Base-by-base conservation (phyloP, 768 basidiomycete species). In the Agrocybe pediades region DNA sequence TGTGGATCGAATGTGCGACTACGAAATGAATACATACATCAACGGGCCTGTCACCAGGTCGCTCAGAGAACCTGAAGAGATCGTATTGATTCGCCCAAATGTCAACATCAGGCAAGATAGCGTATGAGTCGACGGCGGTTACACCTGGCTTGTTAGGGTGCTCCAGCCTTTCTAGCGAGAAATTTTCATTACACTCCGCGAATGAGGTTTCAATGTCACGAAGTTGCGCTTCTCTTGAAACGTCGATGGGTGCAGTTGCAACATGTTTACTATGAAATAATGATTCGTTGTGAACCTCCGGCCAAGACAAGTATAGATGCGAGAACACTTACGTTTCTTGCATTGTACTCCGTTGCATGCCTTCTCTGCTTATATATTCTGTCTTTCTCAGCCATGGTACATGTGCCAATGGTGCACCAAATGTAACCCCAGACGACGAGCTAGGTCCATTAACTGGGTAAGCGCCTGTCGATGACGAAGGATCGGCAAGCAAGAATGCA, bases 341-440 rank as follows among this genome's bases (percentile, higher is more conserved):
- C 23, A 65, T 52, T 63, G 68, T 21, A 59, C 72, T 53, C 56
- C 68, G 64, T 67, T 84, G 66, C 57, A 78, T 62, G 50, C 79
- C 68, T 72, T 84, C 73, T 60, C 88, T 72, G 54, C 84, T 87
- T 50, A 95, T 81, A 63, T 97, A 95, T 63, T 95, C 94, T 0
- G 95, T 96, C 68, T 90, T 93, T 48, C 95, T 81, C 48, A 98
- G 76, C 95, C 95, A 98, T 1, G 92, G 80, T 9, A 97, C 95
- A 53, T 92, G 80, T 6, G 74, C 78, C 8, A 81, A 73, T 43
- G 84, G 79, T 45, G 80, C 73, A 16, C 79, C 71, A 13, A 74
- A 61, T 30, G 52, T 44, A 20, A 74, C 74, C 25, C 63, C 66
- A 5, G 71, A 64, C 2, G 71, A 62, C 23, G 70, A 68, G 40